These are phyloP conservation scores for Aspergillus carbonarius DNA, from an alignment of 2,329 filamentous ascomycete genomes.

Conservation along the genomic window DNA sequence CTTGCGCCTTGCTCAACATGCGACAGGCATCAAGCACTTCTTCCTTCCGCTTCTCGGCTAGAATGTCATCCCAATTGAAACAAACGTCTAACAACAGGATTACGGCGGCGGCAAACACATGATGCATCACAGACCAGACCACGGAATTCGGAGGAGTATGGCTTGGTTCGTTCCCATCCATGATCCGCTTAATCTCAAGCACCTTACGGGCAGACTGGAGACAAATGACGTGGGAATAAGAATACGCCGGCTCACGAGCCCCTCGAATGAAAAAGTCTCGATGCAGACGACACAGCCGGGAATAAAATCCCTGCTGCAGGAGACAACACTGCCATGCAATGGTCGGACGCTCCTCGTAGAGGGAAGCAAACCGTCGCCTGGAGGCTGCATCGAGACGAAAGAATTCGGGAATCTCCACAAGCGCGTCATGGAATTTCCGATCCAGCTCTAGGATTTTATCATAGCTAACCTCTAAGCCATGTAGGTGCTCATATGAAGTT, in stretches of 20 bases:
- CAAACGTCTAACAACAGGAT: constrained; percentile 43
- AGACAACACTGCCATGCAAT: constrained; percentile 38
- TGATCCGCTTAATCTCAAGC: constrained; percentile 36
- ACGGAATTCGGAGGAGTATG: constrained; percentile 28
- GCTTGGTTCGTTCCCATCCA: constrained; percentile 30
- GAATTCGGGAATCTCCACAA: constrained; percentile 35
- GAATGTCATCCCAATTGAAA: constrained; percentile 40
- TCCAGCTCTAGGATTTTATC: constrained; percentile 42
- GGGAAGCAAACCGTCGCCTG: constrained; percentile 23
- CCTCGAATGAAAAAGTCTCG: constrained; percentile 41
- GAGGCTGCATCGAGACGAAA: constrained; percentile 37
- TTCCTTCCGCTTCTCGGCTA: constrained; percentile 34
- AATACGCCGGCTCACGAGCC: constrained; percentile 34
- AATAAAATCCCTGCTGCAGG: constrained; percentile 36
- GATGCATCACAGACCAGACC: constrained; percentile 38
- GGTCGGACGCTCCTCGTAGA: constrained; percentile 31
- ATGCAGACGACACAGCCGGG: constrained; percentile 41
- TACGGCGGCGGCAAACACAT: constrained; percentile 43
- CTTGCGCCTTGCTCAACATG: constrained; percentile 38
- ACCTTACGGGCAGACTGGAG: constrained; percentile 40
- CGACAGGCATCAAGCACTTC: constrained; percentile 41
- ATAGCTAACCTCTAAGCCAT: constrained; percentile 32
- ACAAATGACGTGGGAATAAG: constrained; percentile 40
- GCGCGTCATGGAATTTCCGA: constrained; percentile 31
- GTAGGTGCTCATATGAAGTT: constrained; percentile 26